Percentiles rank a stretch among this genome's conserved stretches.
phyloP scores from a whole-genome alignment of 1,139 yeast species.

The Groenewaldozyma sp. region DNA sequence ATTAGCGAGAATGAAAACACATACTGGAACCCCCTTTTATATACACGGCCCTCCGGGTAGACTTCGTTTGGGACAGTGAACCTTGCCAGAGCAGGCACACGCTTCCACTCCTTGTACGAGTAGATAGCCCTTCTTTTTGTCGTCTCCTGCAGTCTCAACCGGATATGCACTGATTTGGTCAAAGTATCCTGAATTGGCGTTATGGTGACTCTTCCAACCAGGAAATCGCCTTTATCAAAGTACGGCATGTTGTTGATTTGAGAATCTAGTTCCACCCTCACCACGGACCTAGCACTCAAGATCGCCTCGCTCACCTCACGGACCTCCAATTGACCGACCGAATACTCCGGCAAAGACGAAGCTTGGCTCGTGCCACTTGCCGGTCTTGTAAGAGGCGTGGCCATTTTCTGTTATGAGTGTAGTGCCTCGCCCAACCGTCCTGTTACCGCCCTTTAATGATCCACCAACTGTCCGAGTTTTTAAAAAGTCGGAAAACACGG shows the following conservation, averaged over 20 bases:
- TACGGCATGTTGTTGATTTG: neutral
- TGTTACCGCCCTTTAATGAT: no score
- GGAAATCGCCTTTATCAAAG: conserved; percentile 10
- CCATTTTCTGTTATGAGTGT: no score
- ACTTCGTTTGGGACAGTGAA: conserved; percentile 13
- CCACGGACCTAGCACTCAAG: neutral
- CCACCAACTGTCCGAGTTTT: no score
- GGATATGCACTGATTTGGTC: conserved; percentile 8
- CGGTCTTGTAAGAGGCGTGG: no score
- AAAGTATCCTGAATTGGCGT: conserved; percentile 11
- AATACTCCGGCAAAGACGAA: conserved; percentile 1
- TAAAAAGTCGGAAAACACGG: no score
- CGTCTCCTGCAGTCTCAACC: conserved; percentile 12
- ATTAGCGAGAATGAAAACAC: conserved; percentile 14
- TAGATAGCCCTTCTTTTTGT: conserved; percentile 8
- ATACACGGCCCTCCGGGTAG: conserved; percentile 12
- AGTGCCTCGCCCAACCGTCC: no score
- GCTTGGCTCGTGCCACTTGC: neutral
- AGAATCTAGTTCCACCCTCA: neutral
- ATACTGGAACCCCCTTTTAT: conserved; percentile 14
- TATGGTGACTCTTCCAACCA: conserved; percentile 12
- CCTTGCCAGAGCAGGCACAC: conserved; percentile 11
- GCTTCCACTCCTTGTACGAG: conserved; percentile 7
- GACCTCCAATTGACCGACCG: neutral
- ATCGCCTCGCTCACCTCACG: neutral